A percentile compares a stretch with the other conserved stretches of the same genome.
These are phyloP conservation scores for Asterophora parasitica DNA, from an alignment of 768 basidiomycete genomes.

Conservation along the genomic window DNA sequence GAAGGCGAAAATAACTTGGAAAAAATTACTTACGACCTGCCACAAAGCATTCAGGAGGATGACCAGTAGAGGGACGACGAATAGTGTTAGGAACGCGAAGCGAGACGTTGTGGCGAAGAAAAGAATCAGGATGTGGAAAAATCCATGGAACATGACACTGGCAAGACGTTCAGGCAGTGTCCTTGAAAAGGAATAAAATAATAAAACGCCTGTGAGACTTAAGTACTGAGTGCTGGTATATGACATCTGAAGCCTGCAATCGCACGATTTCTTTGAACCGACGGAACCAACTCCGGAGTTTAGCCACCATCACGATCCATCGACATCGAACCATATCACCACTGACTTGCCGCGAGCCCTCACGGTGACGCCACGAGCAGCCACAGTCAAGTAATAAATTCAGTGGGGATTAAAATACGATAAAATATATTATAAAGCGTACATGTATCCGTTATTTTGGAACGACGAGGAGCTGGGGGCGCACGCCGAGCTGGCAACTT, in stretches of 20 bases:
- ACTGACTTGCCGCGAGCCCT: not conserved
- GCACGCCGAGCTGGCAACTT: not conserved
- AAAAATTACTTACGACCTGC: constrained; percentile 62
- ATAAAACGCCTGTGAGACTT: too few species aligned
- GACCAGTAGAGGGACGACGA: constrained; percentile 65
- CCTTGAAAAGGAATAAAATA: constrained; percentile 23
- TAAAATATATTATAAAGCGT: not conserved
- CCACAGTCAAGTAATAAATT: not conserved
- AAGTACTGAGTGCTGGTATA: not conserved
- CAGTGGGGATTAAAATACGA: constrained; percentile 1
- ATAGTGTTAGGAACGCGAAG: constrained; percentile 39
- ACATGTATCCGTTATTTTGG: not conserved
- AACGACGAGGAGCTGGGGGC: not conserved
- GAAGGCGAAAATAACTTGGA: too few species aligned
- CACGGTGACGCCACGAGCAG: not conserved
- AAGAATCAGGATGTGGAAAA: too few species aligned
- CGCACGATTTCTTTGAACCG: not conserved
- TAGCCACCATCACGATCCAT: too few species aligned
- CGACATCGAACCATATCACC: not conserved
- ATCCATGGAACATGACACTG: too few species aligned
- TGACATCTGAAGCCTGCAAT: not conserved
- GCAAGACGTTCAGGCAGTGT: constrained; percentile 33
- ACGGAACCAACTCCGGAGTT: too few species aligned
- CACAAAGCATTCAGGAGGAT: constrained; percentile 70
- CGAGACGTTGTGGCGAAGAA: constrained; percentile 23